phyloP scores from a whole-genome alignment of 2,329 filamentous ascomycete genomes.

The Pseudogymnoascus sp. region DNA sequence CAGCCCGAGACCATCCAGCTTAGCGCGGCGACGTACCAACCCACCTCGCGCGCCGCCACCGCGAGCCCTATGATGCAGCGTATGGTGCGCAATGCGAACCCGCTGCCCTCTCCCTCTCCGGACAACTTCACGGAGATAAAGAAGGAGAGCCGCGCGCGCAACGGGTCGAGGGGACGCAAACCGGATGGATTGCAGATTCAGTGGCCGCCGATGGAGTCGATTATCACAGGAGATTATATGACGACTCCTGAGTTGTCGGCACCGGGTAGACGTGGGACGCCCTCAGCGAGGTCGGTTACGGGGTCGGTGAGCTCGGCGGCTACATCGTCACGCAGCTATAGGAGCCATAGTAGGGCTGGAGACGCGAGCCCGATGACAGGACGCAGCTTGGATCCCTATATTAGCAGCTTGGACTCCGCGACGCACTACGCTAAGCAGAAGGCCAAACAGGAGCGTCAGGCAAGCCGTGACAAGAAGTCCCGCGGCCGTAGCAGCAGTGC shows the following conservation, averaged over 20 bases:
- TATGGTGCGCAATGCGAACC: constrained; percentile 37
- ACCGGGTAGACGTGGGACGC: constrained; percentile 34
- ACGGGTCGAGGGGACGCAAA: constrained; percentile 71
- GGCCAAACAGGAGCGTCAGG: constrained; percentile 33
- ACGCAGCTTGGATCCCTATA: constrained; percentile 72
- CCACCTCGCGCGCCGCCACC: constrained; percentile 46
- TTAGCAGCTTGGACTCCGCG: constrained; percentile 76
- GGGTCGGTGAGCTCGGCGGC: constrained; percentile 44
- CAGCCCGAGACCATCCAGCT: constrained; percentile 32
- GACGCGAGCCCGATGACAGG: constrained; percentile 48
- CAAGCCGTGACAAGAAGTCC: constrained; percentile 38
- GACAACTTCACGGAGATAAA: constrained; percentile 57
- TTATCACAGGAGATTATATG: constrained; percentile 43
- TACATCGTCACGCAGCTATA: constrained; percentile 40
- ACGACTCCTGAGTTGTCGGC: constrained; percentile 51
- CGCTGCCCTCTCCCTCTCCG: constrained; percentile 61
- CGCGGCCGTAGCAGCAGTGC: constrained; percentile 41
- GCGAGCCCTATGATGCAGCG: constrained; percentile 58
- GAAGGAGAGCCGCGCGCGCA: constrained; percentile 53
- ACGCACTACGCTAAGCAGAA: constrained; percentile 52
- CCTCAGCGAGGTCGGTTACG: constrained; percentile 33
- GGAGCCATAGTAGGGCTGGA: constrained; percentile 30
- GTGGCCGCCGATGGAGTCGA: constrained; percentile 44
- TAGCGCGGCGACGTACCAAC: constrained; percentile 29
- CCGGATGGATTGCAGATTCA: constrained; percentile 66